Base-by-base conservation (phyloP, 352 stramenopile genomes). In the Thalassiosira oceanica region DNA sequence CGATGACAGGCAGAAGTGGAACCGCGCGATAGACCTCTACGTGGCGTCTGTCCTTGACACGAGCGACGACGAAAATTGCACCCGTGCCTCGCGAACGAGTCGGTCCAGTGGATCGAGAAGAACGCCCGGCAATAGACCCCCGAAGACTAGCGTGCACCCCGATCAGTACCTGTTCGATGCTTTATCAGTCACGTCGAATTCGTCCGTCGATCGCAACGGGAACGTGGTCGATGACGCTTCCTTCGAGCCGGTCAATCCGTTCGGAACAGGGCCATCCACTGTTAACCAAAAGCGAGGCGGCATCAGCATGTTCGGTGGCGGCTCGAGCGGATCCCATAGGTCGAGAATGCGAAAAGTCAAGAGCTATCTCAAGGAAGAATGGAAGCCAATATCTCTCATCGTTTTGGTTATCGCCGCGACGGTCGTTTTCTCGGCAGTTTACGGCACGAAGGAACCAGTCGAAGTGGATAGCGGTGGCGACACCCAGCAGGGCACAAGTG, bases 231-330 rank as follows among this genome's bases (percentile, higher is more conserved):
- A 78, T 18, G 68, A 78, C 58, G 55, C 51, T 18, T 68, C 52
- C 4, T 78, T 78, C 39, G 60, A 37, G 27, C 68, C 68, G 3
- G 33, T 78, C 1, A 62, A 71, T 35, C 68, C 68, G 15, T 78
- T 78, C 37, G 60, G 29, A 31, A 13, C 16, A 0, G n/a, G 44
- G 13, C n/a, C n/a, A n/a, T n/a, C n/a, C n/a, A n/a, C n/a, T n/a
- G n/a, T n/a, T n/a, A n/a, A n/a, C n/a, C n/a, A n/a, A n/a, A n/a
- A n/a, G n/a, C n/a, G n/a, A n/a, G n/a, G 21, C 15, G 16, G 31
- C 8, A 8, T 39, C 8, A 8, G n/a, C 31, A 50, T 37, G 13
- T 57, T 37, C 24, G 7, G 18, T 26, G 37, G 33, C 10, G 11
- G 4, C 42, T 51, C 13, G 13, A 13, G 28, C 33, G 37, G 15